Percentiles rank a stretch among this genome's conserved stretches.
Evolutionary conservation across 2,329 filamentous ascomycete species (phyloP).

Genomic region (Huntiella decipiens): DNA sequence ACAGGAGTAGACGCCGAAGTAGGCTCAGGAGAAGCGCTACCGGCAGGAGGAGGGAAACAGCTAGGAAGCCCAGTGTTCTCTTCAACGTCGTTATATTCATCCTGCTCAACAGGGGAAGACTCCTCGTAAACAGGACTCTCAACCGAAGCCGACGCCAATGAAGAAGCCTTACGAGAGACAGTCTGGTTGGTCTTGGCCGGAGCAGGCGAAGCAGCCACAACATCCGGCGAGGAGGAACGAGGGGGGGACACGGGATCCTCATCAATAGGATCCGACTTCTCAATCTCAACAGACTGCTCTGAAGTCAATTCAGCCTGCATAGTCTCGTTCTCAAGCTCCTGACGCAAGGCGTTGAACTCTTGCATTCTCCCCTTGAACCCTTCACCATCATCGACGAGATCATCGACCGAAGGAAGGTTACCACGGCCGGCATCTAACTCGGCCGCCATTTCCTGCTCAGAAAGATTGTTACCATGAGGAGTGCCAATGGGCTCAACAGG

Average conservation of each 20-base stretch:
- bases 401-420: constrained; percentile 28
- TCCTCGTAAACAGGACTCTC: neutral
- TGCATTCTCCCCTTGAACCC: constrained; percentile 54
- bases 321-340: constrained; percentile 43
- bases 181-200: neutral
- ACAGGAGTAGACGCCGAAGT: constrained; percentile 20
- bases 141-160: neutral
- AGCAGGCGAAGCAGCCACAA: neutral
- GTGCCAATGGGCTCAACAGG: too few relatives aligned
- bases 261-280: constrained; percentile 55
- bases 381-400: constrained; percentile 34
- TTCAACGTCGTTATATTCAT: neutral
- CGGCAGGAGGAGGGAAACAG: constrained; percentile 44
- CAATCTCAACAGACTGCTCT: constrained; percentile 33
- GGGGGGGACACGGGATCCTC: constrained; percentile 27
- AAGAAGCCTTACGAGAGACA: neutral
- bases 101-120: neutral
- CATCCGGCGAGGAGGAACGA: neutral
- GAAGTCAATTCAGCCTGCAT: constrained; percentile 19
- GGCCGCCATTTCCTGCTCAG: too few relatives aligned
- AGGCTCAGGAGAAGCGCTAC: constrained; percentile 33
- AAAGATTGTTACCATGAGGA: too few relatives aligned
- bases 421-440: neutral
- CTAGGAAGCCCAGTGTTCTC: constrained; percentile 46
- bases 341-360: constrained; percentile 63